Evolutionary conservation across 2,329 filamentous ascomycete genomes (phyloP).

Genomic region (Ophiostoma ips): DNA sequence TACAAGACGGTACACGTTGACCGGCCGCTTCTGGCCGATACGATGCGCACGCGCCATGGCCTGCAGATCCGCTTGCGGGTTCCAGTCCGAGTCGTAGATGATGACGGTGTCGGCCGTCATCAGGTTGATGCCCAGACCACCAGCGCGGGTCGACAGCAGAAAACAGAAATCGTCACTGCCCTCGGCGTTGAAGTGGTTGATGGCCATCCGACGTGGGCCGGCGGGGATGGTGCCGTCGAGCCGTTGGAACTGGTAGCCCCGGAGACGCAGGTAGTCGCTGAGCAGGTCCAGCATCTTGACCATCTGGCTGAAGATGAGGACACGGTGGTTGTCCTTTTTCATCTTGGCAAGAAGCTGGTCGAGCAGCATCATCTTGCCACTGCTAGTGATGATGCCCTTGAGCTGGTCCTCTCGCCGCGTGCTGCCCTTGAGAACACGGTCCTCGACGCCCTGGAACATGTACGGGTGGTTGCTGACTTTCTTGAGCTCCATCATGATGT

Average conservation of each 20-base stretch:
- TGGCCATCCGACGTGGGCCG: conserved; percentile 75
- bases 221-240: conserved; percentile 91
- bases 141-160: conserved; percentile 83
- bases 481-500: conserved; percentile 99
- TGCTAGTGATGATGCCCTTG: conserved; percentile 87
- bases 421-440: conserved; percentile 70
- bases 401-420: conserved; percentile 77
- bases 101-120: conserved; percentile 98
- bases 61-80: conserved; percentile 93
- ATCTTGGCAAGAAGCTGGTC: conserved; percentile 91
- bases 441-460: conserved; percentile 91
- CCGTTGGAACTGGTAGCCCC: conserved; percentile 90
- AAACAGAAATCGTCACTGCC: conserved; percentile 95
- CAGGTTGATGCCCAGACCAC: conserved; percentile 94
- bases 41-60: conserved; percentile 97
- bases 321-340: conserved; percentile 84
- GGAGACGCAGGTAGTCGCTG: conserved; percentile 80
- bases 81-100: conserved; percentile 98
- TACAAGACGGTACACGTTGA: conserved; percentile 90
- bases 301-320: conserved; percentile 98
- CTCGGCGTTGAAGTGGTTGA: conserved; percentile 97
- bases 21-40: conserved; percentile 90
- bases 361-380: conserved; percentile 98
- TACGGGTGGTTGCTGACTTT: conserved; percentile 98
- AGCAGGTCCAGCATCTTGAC: conserved; percentile 97